Evolutionary conservation across 1,284 basidiomycete genomes (phyloP).

Genomic region (Lentinula novae-zelandiae): DNA sequence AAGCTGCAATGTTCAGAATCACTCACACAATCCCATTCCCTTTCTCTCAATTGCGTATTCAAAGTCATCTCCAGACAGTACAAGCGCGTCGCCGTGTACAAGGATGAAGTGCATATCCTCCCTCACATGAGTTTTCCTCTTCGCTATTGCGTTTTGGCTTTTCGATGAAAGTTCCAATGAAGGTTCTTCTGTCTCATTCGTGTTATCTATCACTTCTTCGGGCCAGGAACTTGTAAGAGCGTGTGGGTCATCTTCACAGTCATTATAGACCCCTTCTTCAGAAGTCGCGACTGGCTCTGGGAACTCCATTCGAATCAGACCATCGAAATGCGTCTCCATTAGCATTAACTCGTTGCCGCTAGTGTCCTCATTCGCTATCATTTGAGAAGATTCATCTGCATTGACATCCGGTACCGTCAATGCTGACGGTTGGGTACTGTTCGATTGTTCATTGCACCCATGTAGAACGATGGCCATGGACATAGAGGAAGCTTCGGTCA

Average conservation of each 20-base stretch:
- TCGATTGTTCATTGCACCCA: not conserved
- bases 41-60: slow-evolving; percentile 19
- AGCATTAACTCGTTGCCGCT: not conserved
- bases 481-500: not conserved
- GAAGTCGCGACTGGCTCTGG: not conserved
- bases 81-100: slow-evolving; percentile 19
- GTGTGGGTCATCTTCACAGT: not conserved
- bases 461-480: not conserved
- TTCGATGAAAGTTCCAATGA: not conserved
- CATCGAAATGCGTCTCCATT: not conserved
- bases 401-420: too few species aligned
- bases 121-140: not conserved
- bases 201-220: not conserved
- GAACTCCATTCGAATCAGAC: not conserved
- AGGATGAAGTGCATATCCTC: slow-evolving; percentile 12
- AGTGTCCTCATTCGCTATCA: not conserved
- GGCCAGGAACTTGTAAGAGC: not conserved
- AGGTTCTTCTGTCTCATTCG: not conserved
- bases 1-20: not conserved
- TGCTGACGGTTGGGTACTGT: not conserved
- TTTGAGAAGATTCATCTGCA: not conserved
- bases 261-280: not conserved
- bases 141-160: not conserved
- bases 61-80: slow-evolving; percentile 19
- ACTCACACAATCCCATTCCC: slow-evolving; percentile 20